phyloP scores from a whole-genome alignment of 2,329 filamentous ascomycete genomes.

The Cyphellophora europaea region DNA sequence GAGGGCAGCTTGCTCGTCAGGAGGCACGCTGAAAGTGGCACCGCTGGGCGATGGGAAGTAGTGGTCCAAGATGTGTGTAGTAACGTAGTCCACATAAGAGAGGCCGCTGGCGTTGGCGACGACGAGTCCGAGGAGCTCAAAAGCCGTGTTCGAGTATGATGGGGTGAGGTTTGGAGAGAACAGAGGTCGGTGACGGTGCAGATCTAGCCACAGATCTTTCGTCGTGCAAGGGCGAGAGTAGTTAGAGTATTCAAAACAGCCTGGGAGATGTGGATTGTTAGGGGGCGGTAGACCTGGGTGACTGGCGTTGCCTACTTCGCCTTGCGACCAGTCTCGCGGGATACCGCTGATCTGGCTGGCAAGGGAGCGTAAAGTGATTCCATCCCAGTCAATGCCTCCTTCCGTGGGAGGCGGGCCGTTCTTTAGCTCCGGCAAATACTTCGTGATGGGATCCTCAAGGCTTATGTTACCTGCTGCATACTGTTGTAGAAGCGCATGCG shows the following conservation, averaged over 20 bases:
- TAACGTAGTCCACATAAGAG: conserved; percentile 19
- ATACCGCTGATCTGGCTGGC: conserved; percentile 21
- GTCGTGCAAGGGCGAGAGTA: conserved; percentile 10
- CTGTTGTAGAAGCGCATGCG: conserved; percentile 20
- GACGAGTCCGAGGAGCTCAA: conserved; percentile 21
- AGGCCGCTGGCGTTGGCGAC: conserved; percentile 20
- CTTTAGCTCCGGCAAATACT: conserved; percentile 15
- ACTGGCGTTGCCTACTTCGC: conserved; percentile 9
- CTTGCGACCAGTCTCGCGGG: conserved; percentile 20
- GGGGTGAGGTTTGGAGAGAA: conserved; percentile 20
- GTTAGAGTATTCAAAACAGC: conserved; percentile 9
- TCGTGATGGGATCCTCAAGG: conserved; percentile 19
- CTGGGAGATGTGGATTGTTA: conserved; percentile 5
- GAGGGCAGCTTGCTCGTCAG: conserved; percentile 16
- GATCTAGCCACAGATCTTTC: conserved; percentile 7
- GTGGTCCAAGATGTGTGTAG: conserved; percentile 11
- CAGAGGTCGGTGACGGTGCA: conserved; percentile 9
- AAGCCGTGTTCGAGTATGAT: conserved; percentile 23
- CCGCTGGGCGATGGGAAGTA: conserved; percentile 1
- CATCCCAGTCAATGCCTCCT: conserved; percentile 17
- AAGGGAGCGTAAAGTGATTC: conserved; percentile 20
- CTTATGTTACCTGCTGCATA: conserved; percentile 19
- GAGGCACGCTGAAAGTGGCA: conserved; percentile 11
- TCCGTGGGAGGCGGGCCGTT: conserved; percentile 1
- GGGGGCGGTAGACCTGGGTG: conserved; percentile 13